Evolutionary conservation across 768 basidiomycete species (phyloP), one percentile per base, ranked within the genome.

Genomic region (Mycena olivaceomarginata): DNA sequence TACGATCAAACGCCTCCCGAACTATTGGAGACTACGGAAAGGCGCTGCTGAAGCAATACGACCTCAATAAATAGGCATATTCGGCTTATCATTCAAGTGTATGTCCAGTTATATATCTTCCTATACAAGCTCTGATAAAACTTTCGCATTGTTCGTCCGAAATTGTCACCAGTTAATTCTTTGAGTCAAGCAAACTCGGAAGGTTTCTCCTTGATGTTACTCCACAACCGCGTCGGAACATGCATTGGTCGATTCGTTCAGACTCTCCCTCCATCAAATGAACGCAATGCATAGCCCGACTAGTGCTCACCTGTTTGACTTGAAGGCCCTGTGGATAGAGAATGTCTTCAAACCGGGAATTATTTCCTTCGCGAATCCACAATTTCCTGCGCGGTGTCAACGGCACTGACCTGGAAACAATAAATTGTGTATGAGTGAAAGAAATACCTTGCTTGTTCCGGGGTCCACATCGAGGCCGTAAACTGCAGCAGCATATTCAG

Each of bases 121-220:
- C 31, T 31, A 31, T 31, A 31, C 31, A 31, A 31, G 31, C 31
- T 31, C 2, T n/a, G 3, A 31, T 31, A 31, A 31, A 31, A 31
- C 31, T 31, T 3, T 48, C 18, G 2, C 16, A 48, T 48, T 48
- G n/a, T 12, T 12, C 15, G 13, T 9, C 51, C 9, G 7, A 10
- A n/a, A n/a, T 22, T 3, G 15, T n/a, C 7, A 53, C n/a, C 6
- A 31, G 10, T 22, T 67, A 8, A 20, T 40, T 40, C 67, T 69
- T 57, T 4, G 46, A 48, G 13, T 57, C 67, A 10, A 69, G 51
- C 31, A 56, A 40, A 41, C n/a, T n/a, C 3, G 67, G 67, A n/a
- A 69, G 67, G 25, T 41, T 41, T 69, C 53, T 69, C 53, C 67
- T 69, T 69, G 37, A 69, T 69, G 37, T n/a, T 69, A 69, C 39